phyloP scores from a whole-genome alignment of 2,329 filamentous ascomycete genomes.

The Stachybotrys elegans region DNA sequence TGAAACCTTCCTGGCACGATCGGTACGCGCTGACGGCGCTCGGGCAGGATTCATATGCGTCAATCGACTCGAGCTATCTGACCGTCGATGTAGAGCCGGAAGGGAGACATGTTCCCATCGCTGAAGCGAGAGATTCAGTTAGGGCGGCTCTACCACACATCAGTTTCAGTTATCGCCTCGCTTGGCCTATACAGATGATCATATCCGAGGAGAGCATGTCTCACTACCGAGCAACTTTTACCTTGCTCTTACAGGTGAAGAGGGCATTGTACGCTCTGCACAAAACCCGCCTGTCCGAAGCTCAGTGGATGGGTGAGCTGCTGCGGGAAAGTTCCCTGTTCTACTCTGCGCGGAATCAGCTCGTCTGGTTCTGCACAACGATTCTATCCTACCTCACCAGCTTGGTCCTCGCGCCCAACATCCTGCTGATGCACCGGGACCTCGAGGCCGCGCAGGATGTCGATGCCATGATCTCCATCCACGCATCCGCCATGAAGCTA shows the following conservation, averaged over 20 bases:
- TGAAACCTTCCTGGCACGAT: conserved; percentile 66
- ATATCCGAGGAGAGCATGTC: conserved; percentile 59
- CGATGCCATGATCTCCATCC: conserved; percentile 72
- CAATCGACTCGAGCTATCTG: conserved; percentile 57
- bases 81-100: conserved; percentile 47
- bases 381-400: conserved; percentile 73
- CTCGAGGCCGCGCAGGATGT: conserved; percentile 64
- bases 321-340: conserved; percentile 42
- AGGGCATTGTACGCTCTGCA: conserved; percentile 65
- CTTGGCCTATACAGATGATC: conserved; percentile 66
- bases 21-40: conserved; percentile 75
- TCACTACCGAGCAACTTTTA: conserved; percentile 68
- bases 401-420: conserved; percentile 62
- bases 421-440: conserved; percentile 47
- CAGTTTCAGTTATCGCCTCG: conserved; percentile 62
- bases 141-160: conserved; percentile 52
- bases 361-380: conserved; percentile 74
- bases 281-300: conserved; percentile 40
- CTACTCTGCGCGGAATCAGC: conserved; percentile 58
- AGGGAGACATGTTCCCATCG: conserved; percentile 34
- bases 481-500: conserved; percentile 57
- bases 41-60: conserved; percentile 65
- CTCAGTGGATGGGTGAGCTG: conserved; percentile 30
- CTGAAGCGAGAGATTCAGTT: conserved; percentile 52
- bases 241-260: conserved; percentile 71